Evolutionary conservation across 1,284 basidiomycete species (phyloP).

Genomic region (Trametes polyzona): DNA sequence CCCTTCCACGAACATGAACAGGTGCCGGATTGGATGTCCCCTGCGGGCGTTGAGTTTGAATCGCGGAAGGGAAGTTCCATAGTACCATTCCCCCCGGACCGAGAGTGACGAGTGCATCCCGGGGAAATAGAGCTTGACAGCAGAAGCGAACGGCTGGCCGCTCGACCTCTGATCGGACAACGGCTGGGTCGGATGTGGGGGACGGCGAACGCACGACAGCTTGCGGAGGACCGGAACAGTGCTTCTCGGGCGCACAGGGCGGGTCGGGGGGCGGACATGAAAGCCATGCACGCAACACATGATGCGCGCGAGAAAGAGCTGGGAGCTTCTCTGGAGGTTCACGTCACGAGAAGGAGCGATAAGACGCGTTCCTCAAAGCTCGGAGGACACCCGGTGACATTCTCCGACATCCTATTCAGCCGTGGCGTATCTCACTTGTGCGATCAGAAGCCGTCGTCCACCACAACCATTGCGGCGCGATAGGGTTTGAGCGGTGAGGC

Average conservation of each 20-base stretch:
- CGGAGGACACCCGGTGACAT: not conserved
- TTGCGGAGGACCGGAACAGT: not conserved
- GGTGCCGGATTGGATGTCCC: not conserved
- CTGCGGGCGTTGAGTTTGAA: not conserved
- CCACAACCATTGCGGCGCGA: not conserved
- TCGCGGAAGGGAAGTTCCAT: not conserved
- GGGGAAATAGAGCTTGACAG: not conserved
- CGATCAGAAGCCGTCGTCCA: not conserved
- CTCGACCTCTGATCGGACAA: not conserved
- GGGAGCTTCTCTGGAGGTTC: not conserved
- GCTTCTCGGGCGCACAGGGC: not conserved
- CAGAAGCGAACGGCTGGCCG: not conserved
- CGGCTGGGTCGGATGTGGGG: slow-evolving; percentile 2
- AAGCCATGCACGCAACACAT: slow-evolving; percentile 14
- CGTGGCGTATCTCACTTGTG: not conserved
- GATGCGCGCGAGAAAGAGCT: slow-evolving; percentile 7
- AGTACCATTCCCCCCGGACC: not conserved
- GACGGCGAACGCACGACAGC: not conserved
- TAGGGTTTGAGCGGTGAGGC: not conserved
- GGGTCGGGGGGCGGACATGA: slow-evolving; percentile 16
- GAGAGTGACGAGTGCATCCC: not conserved
- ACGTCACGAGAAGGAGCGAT: slow-evolving; percentile 15
- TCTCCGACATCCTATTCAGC: not conserved
- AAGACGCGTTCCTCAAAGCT: not conserved
- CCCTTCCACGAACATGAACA: not conserved